A percentile compares a stretch with the other conserved stretches of the same genome.
Conservation (phyloP, 2,329 filamentous ascomycete genomes). For the Magnaporthales sp. region DNA sequence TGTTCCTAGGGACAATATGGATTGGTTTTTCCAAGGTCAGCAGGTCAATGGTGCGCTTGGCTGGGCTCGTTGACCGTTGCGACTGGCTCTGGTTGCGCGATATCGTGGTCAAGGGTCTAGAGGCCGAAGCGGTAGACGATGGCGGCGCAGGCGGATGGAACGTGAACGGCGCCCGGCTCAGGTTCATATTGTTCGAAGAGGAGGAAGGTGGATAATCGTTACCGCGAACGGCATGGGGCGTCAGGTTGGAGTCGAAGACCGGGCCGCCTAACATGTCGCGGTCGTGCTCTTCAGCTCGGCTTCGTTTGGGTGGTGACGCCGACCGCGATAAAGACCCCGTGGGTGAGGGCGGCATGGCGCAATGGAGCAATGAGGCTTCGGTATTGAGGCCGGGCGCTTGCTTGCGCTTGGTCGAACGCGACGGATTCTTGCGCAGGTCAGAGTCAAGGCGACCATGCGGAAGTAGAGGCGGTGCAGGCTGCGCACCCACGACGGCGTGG, state of each 20-base stretch:
- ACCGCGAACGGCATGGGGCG: neutral
- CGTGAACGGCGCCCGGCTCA: neutral
- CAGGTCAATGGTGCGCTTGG: neutral
- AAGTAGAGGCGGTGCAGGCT: too few species aligned
- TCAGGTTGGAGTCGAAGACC: neutral
- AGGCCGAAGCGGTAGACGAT: neutral
- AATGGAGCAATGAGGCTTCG: too few species aligned
- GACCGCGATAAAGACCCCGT: too few species aligned
- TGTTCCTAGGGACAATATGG: neutral
- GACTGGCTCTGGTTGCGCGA: neutral
- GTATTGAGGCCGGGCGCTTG: too few species aligned
- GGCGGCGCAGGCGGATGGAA: neutral
- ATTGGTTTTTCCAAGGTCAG: neutral
- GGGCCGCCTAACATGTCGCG: neutral
- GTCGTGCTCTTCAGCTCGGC: neutral
- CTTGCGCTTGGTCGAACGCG: too few species aligned
- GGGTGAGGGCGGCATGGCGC: too few species aligned
- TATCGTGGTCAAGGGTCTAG: neutral
- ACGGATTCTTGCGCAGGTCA: too few species aligned
- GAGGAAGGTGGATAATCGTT: neutral
- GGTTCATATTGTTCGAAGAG: neutral
- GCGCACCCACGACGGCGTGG: too few species aligned
- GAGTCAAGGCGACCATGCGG: too few species aligned
- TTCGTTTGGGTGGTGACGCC: too few species aligned
- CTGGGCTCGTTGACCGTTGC: neutral